Base-by-base conservation (phyloP, 352 stramenopile species). In the Saprolegnia diclina region DNA sequence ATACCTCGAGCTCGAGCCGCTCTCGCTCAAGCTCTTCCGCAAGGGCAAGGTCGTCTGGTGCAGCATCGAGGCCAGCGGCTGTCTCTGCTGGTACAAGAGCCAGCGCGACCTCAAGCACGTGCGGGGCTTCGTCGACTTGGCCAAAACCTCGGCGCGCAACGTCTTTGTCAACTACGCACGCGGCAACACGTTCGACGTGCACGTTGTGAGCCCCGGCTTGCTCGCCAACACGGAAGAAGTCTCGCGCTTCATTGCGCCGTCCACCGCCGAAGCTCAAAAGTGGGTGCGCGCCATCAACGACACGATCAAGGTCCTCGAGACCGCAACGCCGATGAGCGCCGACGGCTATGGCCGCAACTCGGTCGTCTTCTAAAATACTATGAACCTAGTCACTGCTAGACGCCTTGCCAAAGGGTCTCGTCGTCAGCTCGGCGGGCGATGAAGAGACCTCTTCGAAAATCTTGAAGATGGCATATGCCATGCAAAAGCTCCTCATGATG, bases 71-170 rank as follows among this genome's bases (percentile, higher is more conserved):
- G 44, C 63, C 11, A 69, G 50, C 38, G 63, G 63, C 14, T 69
- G 63, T 18, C 63, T 69, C 18, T 26, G 53, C 22, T 69, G 63
- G 63, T 69, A 62, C 63, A 62, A 59, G 63, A 69, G 46, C 38
- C 63, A 52, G 1, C 53, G 45, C 29, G 48, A 62, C 29, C 21
- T 19, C 1, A 61, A 61, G 40, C 52, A 59, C 35, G 44, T 69
- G 18, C 63, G 63, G 9, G 63, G 63, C 37, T 45, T 62, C 14
- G 45, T 69, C 9, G 63, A 69, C 32, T 45, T 69, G 10, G 63
- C 63, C 4, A n/a, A 32, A 11, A 52, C 63, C 21, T 22, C 42
- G 19, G 13, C 63, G 13, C 63, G 63, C 19, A 62, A 21, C 35
- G 63, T 69, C 32, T 19, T 38, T 13, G 63, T 69, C 63, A 19